Evolutionary conservation across 2,329 filamentous ascomycete species (phyloP), one percentile per base, ranked within the genome.

Genomic region (Sclerotinia sclerotiorum): DNA sequence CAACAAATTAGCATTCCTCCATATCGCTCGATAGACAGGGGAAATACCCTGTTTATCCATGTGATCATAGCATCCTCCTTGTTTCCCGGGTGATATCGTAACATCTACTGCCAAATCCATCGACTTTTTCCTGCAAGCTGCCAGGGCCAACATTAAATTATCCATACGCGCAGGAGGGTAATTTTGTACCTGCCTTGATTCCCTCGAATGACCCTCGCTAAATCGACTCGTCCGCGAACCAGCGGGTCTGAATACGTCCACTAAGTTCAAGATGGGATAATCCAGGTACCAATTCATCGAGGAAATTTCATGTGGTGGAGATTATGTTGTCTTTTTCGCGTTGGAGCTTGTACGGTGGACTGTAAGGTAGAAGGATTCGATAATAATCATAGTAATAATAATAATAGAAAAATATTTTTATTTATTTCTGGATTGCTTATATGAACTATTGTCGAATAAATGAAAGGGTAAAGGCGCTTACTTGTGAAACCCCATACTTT

Each of bases 241-340:
- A 51, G 60, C 60, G 60, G 60, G 60, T 62, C 58, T 49, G 44
- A 62, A 49, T 7, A 17, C 19, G 27, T 39, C 29, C 10, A 27
- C 60, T 51, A 62, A 62, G 21, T 39, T 27, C 29, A 62, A 39
- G 29, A 39, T 39, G 46, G 60, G 60, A 62, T 62, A 19, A 51
- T 8, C 21, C 46, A 62, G 60, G 46, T 17, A 62, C 60, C 60
- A 51, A 39, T 19, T 27, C 46, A 21, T 29, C 49, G 29, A 62
- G 58, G 44, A 49, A 62, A 62, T 51, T 62, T 62, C 42, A 29
- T n/a, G 24, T 39, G 39, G 60, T 62, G 60, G 60, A 62, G 60
- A 62, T 62, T 62, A 10, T 15, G 24, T 21, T 39, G 19, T 39
- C 29, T 49, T 51, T 51, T 49, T 35, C 4, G 44, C 51, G 24